phyloP scores from a whole-genome alignment of 306 rosid genomes.

The Hippophae rhamnoides region DNA sequence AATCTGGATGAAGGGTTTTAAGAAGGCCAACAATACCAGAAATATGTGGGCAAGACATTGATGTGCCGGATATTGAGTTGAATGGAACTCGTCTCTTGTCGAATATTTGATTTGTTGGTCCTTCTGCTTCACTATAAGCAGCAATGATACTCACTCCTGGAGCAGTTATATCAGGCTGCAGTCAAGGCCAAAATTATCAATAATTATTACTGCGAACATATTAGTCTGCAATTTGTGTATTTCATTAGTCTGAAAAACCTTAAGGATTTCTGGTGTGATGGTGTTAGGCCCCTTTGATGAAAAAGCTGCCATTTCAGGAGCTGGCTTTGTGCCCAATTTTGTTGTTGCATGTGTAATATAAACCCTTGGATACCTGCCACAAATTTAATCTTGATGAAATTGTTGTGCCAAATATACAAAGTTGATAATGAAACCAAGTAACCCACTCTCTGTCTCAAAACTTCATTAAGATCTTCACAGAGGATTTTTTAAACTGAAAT shows the following conservation, averaged over 20 bases:
- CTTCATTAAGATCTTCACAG: too few relatives aligned
- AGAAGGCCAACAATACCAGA: slow-evolving; percentile 70
- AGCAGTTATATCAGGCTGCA: slow-evolving; percentile 91
- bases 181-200: slow-evolving; percentile 1
- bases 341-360: slow-evolving; percentile 57
- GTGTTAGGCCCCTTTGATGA: slow-evolving; percentile 82
- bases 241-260: slow-evolving; percentile 29
- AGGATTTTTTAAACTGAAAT: too few relatives aligned
- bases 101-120: slow-evolving; percentile 61
- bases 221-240: background rate
- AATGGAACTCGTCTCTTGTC: slow-evolving; percentile 50
- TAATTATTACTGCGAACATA: too few relatives aligned
- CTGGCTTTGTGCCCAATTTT: slow-evolving; percentile 51
- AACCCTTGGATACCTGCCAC: slow-evolving; percentile 50
- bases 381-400: background rate
- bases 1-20: slow-evolving; percentile 58
- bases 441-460: background rate
- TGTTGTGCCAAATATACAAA: background rate
- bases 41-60: slow-evolving; percentile 95
- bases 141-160: slow-evolving; percentile 91
- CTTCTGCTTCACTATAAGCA: slow-evolving; percentile 65
- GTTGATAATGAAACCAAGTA: background rate
- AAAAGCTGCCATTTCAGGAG: slow-evolving; percentile 90
- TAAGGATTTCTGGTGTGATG: slow-evolving; percentile 65
- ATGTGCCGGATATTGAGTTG: slow-evolving; percentile 81